Evolutionary conservation across 345 rosid species (phyloP), one percentile per base, ranked within the genome.

Genomic region (Dovyalis caffra): DNA sequence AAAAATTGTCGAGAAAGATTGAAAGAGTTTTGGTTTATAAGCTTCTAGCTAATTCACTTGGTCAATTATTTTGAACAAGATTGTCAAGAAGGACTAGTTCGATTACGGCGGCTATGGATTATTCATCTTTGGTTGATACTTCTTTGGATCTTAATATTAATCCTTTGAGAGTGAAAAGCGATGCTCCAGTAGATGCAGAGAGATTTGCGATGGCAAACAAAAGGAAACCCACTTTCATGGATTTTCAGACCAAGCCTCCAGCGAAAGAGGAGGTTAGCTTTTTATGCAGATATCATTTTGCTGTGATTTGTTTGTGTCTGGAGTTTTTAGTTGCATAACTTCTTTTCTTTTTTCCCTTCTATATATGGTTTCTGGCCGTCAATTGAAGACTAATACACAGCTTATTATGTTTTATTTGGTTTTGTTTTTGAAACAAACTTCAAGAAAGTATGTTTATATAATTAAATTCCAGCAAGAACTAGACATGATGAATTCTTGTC

Each of bases 251-350:
- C 34, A 78, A 81, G 66, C 49, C 33, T 69, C 69, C 88, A 0
- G 77, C 57, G 32, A 88, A 87, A 75, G 82, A 81, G 63, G 88
- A 89, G 86, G 91, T 85, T 10, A 51, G 73, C 34, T 68, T 33
- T 4, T 5, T 34, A 0, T 9, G 2, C 14, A 16, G 20, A 4
- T 66, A 35, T 6, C 57, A n/a, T 2, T 66, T 38, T 38, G 51
- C 70, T n/a, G 70, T 66, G 5, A 15, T 66, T 12, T 32, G 38
- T 29, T 32, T 16, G 8, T 62, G 33, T 62, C 21, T 9, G 11
- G n/a, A 25, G 15, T 9, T 56, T 56, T 56, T 23, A n/a, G 61
- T 23, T 8, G 28, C 26, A 10, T 56, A 9, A 14, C 15, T n/a
- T 28, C 25, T 23, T n/a, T 3, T 23, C 12, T 56, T 53, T 56